Evolutionary conservation across 768 basidiomycete species (phyloP), one percentile per base, ranked within the genome.

Genomic region (Russula vinacea): DNA sequence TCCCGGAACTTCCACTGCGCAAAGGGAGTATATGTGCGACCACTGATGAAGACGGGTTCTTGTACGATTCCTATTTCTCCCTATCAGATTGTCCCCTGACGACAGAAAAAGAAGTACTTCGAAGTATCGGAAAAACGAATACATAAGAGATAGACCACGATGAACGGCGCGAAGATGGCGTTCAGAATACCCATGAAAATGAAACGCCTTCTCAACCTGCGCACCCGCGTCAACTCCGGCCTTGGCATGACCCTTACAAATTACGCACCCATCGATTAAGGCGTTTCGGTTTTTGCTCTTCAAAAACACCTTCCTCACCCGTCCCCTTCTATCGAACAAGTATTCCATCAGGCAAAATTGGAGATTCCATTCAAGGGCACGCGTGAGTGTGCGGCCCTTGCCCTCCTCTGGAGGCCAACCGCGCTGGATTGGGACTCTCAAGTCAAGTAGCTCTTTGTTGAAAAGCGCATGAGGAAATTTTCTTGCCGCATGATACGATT

Each of bases 91-190:
- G 50, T 35, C 35, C 32, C 22, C 24, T 14, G 5, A 56, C 29
- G 29, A 56, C 26, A 22, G n/a, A 47, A 26, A 45, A 35, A 32
- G 9, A 74, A 85, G 57, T 54, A 94, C 97, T 81, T 99, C 97
- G 66, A 99, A 99, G 74, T 99, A 99, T 4, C 96, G 90, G 81
- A 99, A 99, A 82, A 99, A 99, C 0, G 94, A 98, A 74, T 97
- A 99, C 87, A 98, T 92, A 45, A 98, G 76, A 98, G 84, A 74
- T 99, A 99, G 19, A 95, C 78, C 37, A 98, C 91, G 71, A 99
- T 98, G 77, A 98, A 96, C 0, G 97, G 97, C 1, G 91, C 92
- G 68, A 98, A 96, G 11, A 94, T 84, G 2, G 92, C 94, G 69
- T 99, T 99, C 60, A 99, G 74, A 58, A 97, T 85, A 14, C 94